Conservation (phyloP, 1,139 yeast species). For the Debaryomyces sp. region DNA sequence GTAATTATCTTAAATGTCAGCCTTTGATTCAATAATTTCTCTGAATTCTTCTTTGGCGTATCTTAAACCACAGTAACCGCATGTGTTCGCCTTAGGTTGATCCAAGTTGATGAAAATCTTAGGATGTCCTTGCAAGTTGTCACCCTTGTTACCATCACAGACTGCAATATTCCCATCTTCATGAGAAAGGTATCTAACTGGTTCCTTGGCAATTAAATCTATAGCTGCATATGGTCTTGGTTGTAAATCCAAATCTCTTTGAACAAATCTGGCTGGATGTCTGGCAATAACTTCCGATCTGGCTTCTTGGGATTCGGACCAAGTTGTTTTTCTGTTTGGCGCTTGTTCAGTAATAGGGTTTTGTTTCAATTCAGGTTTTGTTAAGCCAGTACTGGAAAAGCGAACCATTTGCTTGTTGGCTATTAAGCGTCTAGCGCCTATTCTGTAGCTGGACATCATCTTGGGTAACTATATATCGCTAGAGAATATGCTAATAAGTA, state of each 20-base stretch:
- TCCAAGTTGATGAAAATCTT: slow-evolving; percentile 81
- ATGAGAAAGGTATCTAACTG: slow-evolving; percentile 62
- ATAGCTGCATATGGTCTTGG: slow-evolving; percentile 87
- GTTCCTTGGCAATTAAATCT: slow-evolving; percentile 76
- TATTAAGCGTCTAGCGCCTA: slow-evolving; percentile 10
- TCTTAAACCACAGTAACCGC: slow-evolving; percentile 80
- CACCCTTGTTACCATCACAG: slow-evolving; percentile 80
- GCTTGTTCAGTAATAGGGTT: slow-evolving; percentile 58
- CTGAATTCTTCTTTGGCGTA: slow-evolving; percentile 57
- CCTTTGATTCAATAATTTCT: slow-evolving; percentile 38
- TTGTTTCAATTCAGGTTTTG: slow-evolving; percentile 37
- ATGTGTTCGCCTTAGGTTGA: slow-evolving; percentile 68
- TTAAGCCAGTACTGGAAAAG: slow-evolving; percentile 36
- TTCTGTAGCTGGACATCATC: slow-evolving; percentile 9
- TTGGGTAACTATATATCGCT: not conserved
- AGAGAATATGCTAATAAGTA: not conserved
- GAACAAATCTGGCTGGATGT: slow-evolving; percentile 69
- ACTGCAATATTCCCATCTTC: slow-evolving; percentile 64
- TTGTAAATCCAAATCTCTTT: slow-evolving; percentile 65
- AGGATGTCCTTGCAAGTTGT: slow-evolving; percentile 79
- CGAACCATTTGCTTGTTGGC: slow-evolving; percentile 13
- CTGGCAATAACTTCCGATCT: slow-evolving; percentile 58
- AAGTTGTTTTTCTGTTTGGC: slow-evolving; percentile 69
- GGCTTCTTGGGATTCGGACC: slow-evolving; percentile 73
- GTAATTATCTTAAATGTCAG: not conserved